Evolutionary conservation across 2,329 filamentous ascomycete species (phyloP).

Genomic region (Alternaria brassicicola): DNA sequence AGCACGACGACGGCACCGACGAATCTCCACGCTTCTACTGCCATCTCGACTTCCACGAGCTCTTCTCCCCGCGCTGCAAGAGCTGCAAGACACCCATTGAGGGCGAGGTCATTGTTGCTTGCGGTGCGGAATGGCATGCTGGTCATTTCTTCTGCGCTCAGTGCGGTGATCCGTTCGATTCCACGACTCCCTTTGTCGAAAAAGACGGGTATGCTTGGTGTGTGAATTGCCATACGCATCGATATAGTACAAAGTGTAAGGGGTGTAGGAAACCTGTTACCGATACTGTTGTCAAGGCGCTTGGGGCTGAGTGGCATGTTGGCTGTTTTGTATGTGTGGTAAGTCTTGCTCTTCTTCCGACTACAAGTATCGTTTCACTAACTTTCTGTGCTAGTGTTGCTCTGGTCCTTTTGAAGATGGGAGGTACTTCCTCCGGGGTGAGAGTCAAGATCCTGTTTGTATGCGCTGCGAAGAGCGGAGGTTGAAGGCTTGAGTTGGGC

Average conservation of each 20-base stretch:
- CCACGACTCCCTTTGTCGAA: constrained; percentile 82
- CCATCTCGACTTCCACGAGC: constrained; percentile 97
- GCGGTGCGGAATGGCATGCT: constrained; percentile 94
- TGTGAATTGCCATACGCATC: constrained; percentile 86
- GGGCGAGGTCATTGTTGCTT: constrained; percentile 90
- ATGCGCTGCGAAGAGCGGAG: constrained; percentile 67
- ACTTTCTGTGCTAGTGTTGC: constrained; percentile 57
- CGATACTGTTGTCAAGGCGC: constrained; percentile 85
- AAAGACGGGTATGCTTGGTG: constrained; percentile 99
- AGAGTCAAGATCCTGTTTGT: constrained; percentile 65
- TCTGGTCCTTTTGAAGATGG: constrained; percentile 66
- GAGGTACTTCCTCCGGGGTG: constrained; percentile 66
- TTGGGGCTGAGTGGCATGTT: constrained; percentile 93
- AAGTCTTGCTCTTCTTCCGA: constrained; percentile 32
- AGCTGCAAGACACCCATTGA: constrained; percentile 96
- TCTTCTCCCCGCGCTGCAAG: constrained; percentile 90
- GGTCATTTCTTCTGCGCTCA: constrained; percentile 99
- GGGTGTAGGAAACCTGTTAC: constrained; percentile 85
- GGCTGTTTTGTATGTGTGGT: constrained; percentile 83
- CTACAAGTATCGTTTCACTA: not conserved
- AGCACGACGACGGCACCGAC: constrained; percentile 67
- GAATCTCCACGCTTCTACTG: constrained; percentile 83
- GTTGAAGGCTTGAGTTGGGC: constrained; percentile 60
- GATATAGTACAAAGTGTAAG: constrained; percentile 86
- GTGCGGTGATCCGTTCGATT: constrained; percentile 81